Conservation (phyloP, 257 asterid genomes). For the Salvia hispanica region DNA sequence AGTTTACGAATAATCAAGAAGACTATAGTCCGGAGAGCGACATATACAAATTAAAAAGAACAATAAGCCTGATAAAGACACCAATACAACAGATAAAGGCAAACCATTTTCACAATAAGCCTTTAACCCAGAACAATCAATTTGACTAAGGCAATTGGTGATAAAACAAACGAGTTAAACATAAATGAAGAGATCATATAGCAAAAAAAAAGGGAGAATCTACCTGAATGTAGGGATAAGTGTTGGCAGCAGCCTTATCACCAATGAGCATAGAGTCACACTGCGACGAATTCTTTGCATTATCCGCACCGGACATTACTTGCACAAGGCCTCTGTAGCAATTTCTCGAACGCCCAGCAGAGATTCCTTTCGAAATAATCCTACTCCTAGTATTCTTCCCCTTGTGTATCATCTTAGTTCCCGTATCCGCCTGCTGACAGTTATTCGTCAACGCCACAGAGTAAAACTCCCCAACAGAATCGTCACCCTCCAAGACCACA, state of each 20-base stretch:
- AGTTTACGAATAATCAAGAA: neutral
- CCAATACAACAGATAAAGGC: neutral
- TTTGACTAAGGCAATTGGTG: neutral
- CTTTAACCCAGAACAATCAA: neutral
- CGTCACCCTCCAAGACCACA: constrained; percentile 90
- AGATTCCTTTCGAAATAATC: constrained; percentile 92
- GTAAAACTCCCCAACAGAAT: constrained; percentile 91
- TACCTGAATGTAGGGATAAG: constrained; percentile 96
- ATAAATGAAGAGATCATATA: neutral
- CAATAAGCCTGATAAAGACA: neutral
- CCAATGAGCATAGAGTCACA: constrained; percentile 99
- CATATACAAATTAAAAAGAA: constrained; percentile 1
- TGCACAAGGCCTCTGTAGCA: constrained; percentile 94
- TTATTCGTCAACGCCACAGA: constrained; percentile 95
- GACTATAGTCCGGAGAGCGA: neutral
- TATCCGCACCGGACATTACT: constrained; percentile 81
- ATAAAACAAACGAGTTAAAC: neutral
- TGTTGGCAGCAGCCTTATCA: constrained; percentile 80
- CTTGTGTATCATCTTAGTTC: constrained; percentile 97
- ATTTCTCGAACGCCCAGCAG: constrained; percentile 86
- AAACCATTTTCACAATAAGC: neutral
- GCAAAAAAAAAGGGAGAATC: neutral
- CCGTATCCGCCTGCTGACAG: constrained; percentile 95
- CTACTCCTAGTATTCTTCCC: constrained; percentile 95
- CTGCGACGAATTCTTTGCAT: constrained; percentile 77